Conservation (phyloP, 192 early-diverging fungal species). For the Mortierella claussenii region DNA sequence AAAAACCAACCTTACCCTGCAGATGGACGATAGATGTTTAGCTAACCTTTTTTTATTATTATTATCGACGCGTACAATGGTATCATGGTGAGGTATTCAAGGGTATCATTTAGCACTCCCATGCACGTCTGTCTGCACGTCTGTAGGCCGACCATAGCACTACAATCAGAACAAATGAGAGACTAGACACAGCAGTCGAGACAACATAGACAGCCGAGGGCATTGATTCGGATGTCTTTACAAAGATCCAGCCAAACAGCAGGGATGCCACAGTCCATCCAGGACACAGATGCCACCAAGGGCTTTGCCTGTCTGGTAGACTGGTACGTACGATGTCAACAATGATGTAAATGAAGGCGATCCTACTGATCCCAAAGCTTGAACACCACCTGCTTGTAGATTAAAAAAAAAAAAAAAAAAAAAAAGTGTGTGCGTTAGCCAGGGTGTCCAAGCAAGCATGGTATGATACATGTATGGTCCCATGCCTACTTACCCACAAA, state of each 20-base stretch:
- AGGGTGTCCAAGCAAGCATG: too few relatives aligned
- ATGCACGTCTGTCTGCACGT: too few relatives aligned
- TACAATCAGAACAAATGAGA: not conserved
- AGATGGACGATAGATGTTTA: too few relatives aligned
- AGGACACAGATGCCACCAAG: conserved; percentile 27
- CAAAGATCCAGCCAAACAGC: conserved; percentile 26
- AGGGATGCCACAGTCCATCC: conserved; percentile 23
- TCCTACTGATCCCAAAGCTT: conserved; percentile 19
- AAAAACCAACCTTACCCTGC: too few relatives aligned
- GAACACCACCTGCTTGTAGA: conserved; percentile 7
- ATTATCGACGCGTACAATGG: too few relatives aligned
- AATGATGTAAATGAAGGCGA: conserved; percentile 25
- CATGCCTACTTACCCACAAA: conserved; percentile 6
- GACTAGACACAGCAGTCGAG: not conserved
- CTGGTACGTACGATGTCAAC: conserved; percentile 24
- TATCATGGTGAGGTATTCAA: too few relatives aligned
- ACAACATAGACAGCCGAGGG: conserved; percentile 28
- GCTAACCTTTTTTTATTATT: too few relatives aligned
- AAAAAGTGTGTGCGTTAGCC: not conserved
- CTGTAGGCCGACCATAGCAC: not conserved
- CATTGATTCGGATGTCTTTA: conserved; percentile 13
- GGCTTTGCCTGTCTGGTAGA: conserved; percentile 28
- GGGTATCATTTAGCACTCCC: too few relatives aligned
- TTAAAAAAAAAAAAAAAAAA: not conserved
- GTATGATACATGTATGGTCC: too few relatives aligned